phyloP scores from a whole-genome alignment of 2,329 filamentous ascomycete species.

The Hypoxylon sp. region DNA sequence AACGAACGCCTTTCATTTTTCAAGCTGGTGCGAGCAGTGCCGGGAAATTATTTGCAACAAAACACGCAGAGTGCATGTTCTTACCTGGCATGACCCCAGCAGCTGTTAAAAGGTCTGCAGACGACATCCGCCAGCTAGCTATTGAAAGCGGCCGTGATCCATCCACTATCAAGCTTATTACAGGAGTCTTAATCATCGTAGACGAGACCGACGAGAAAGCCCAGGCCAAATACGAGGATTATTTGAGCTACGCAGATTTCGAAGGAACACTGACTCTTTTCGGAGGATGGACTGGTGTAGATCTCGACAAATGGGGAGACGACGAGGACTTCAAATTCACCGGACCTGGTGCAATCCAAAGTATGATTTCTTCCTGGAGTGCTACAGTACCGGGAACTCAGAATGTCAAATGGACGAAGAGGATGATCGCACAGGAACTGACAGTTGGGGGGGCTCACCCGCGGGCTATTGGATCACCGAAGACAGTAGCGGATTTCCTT shows the following conservation, averaged over 20 bases:
- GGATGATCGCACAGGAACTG: constrained; percentile 12
- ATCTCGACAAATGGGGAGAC: constrained; percentile 11
- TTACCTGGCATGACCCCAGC: constrained; percentile 10
- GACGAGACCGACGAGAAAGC: constrained; percentile 19
- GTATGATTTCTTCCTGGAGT: constrained; percentile 21
- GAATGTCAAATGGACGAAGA: constrained; percentile 19
- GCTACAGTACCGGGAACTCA: constrained; percentile 14
- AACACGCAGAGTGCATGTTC: constrained; percentile 24
- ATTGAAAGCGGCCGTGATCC: constrained; percentile 13
- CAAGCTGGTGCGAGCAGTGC: constrained; percentile 65
- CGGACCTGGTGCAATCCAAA: constrained; percentile 15
- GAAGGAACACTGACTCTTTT: constrained; percentile 18
- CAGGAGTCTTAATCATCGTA: constrained; percentile 17
- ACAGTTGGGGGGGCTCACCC: constrained; percentile 13
- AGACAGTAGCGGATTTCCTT: constrained; percentile 15
- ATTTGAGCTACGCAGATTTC: constrained; percentile 10
- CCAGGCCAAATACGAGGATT: constrained; percentile 18
- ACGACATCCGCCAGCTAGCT: constrained; percentile 12
- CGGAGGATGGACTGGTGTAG: constrained; percentile 18
- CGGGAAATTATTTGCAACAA: constrained; percentile 11
- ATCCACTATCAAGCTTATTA: constrained; percentile 16
- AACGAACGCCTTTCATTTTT: constrained; percentile 68
- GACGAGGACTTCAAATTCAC: constrained; percentile 16
- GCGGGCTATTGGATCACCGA: constrained; percentile 16
- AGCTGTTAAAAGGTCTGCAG: constrained; percentile 6